Evolutionary conservation across 2,329 filamentous ascomycete species (phyloP).

Genomic region (Aspergillus flavus): DNA sequence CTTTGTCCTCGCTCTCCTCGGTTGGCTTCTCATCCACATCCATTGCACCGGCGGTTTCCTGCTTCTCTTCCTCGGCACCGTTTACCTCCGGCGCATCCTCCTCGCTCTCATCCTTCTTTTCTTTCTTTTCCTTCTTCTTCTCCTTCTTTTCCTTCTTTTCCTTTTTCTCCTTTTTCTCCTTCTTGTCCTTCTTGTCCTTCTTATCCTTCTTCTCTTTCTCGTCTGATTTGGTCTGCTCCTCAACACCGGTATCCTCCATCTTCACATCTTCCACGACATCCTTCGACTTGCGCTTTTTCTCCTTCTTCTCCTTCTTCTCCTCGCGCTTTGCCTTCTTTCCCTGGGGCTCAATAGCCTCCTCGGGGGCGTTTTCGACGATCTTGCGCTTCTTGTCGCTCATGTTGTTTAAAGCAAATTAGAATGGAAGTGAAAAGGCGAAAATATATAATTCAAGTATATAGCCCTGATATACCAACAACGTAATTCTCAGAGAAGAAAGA

Average conservation of each 20-base stretch:
- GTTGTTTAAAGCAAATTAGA: slow-evolving; percentile 9
- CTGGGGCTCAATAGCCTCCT: slow-evolving; percentile 30
- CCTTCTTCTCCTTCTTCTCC: slow-evolving; percentile 24
- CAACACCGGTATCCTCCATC: slow-evolving; percentile 4
- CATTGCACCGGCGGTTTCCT: slow-evolving; percentile 14
- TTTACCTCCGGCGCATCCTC: slow-evolving; percentile 7
- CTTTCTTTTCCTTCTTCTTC: slow-evolving; percentile 32
- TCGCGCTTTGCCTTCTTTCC: slow-evolving; percentile 38
- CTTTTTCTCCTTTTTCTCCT: slow-evolving; percentile 31
- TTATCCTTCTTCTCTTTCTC: slow-evolving; percentile 26
- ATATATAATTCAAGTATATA: not conserved
- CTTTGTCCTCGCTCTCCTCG: slow-evolving; percentile 6
- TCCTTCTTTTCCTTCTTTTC: slow-evolving; percentile 34
- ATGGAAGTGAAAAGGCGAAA: not conserved
- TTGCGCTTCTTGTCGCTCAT: slow-evolving; percentile 46
- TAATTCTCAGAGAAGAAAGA: slow-evolving; percentile 1
- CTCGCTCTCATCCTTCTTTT: slow-evolving; percentile 28
- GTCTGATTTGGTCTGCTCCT: slow-evolving; percentile 26
- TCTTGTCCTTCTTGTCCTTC: slow-evolving; percentile 25
- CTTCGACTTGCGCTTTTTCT: slow-evolving; percentile 23
- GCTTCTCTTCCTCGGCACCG: slow-evolving; percentile 12
- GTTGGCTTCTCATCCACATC: slow-evolving; percentile 19
- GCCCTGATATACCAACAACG: not conserved
- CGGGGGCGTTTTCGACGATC: slow-evolving; percentile 33
- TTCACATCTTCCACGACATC: slow-evolving; percentile 10